phyloP scores from a whole-genome alignment of 148 eudicot genomes.

The Polygonum maritimum region DNA sequence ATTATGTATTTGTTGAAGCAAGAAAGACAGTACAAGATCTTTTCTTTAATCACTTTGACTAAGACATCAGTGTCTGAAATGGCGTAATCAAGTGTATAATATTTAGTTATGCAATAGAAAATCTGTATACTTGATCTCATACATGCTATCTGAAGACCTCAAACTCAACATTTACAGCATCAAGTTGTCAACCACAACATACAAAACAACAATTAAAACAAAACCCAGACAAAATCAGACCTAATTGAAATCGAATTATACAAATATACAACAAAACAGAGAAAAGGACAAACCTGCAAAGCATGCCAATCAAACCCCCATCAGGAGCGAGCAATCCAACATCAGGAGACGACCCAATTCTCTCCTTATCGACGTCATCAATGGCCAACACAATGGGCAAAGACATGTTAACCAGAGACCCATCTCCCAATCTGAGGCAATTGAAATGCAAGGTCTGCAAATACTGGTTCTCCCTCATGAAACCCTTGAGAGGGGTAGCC shows the following conservation, averaged over 20 bases:
- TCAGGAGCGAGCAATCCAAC: constrained; percentile 59
- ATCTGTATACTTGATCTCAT: neutral
- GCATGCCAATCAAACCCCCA: constrained; percentile 55
- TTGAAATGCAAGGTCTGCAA: constrained; percentile 90
- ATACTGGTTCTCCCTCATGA: constrained; percentile 87
- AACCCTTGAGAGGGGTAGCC: constrained; percentile 84
- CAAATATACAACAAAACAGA: neutral
- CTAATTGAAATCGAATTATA: neutral
- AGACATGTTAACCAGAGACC: constrained; percentile 80
- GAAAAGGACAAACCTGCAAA: constrained; percentile 43
- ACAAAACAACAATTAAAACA: neutral
- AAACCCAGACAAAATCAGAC: neutral
- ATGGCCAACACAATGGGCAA: constrained; percentile 82
- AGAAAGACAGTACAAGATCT: neutral
- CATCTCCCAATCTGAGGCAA: constrained; percentile 55
- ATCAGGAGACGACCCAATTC: constrained; percentile 39
- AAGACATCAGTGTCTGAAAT: neutral
- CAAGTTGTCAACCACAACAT: neutral
- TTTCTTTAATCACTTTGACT: neutral
- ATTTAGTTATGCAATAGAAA: neutral
- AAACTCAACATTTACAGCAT: neutral
- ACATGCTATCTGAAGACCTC: neutral
- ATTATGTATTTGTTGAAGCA: neutral
- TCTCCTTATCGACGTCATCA: constrained; percentile 51
- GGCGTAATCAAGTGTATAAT: neutral